Evolutionary conservation across 306 rosid genomes (phyloP), one percentile per base, ranked within the genome.

Genomic region (Comarum palustre): DNA sequence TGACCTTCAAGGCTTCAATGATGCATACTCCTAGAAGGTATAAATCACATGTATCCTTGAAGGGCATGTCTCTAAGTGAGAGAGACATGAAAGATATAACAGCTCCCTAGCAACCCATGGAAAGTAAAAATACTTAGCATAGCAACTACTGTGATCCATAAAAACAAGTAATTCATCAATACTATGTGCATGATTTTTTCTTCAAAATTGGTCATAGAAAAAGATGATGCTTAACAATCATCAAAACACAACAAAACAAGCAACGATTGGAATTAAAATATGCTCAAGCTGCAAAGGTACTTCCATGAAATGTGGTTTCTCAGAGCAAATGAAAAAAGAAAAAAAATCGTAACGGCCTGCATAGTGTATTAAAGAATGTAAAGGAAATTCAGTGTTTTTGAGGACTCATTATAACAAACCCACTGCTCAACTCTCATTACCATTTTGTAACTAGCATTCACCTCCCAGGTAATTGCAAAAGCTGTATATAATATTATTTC

Each of bases 391-490:
- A 3, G 41, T 9, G 65, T 54, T 38, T 38, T 5, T 14, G 8
- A 39, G 32, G 67, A 10, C 25, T 57, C 67, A 16, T 19, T 0
- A 57, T 27, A 41, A 58, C 31, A 58, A 58, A 42, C 57, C 75
- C 42, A 42, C 22, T 6, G 43, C 43, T 58, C 57, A 42, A 42
- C 31, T 27, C 46, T 59, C 55, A 9, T 41, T 12, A 72, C 38
- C 16, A 41, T 57, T 71, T 16, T 20, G 41, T 70, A 72, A 72
- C 55, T 39, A 17, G 75, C 62, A 57, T 41, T 15, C 20, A 41
- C 75, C 42, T 57, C 55, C 52, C 66, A 8, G 41, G 43, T 25
- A 42, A 72, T 42, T 58, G 19, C 54, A 58, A 58, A 45, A 41
- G 57, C 48, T n/a, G 75, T 62, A 32, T 64, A 31, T 64, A 36